Evolutionary conservation across 2,329 filamentous ascomycete genomes (phyloP).

Genomic region (Didymella lethalis): DNA sequence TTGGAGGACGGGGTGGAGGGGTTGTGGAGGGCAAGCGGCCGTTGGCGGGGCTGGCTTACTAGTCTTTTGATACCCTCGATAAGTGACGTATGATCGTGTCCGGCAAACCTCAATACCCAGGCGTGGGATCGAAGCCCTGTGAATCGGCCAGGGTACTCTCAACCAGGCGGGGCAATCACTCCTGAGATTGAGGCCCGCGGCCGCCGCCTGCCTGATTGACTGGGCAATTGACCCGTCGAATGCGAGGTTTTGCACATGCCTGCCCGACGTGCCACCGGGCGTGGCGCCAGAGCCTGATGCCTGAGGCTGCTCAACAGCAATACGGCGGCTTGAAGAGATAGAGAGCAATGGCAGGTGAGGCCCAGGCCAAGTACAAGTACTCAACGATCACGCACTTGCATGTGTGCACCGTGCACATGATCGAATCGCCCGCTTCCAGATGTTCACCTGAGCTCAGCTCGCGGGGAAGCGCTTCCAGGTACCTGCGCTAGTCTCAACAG

Average conservation of each 20-base stretch:
- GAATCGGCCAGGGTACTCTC: constrained; percentile 13
- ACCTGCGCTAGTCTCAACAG: constrained; percentile 18
- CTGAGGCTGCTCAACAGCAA: constrained; percentile 15
- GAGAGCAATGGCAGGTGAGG: constrained; percentile 4
- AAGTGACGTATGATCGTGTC: constrained; percentile 23
- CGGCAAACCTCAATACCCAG: constrained; percentile 5
- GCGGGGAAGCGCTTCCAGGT: constrained; percentile 3
- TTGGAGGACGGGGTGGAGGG: constrained; percentile 12
- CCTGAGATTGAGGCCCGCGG: constrained; percentile 7
- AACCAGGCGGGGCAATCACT: constrained; percentile 7
- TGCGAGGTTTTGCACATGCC: constrained; percentile 1
- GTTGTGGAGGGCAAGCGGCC: constrained; percentile 12
- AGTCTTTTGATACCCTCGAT: constrained; percentile 16
- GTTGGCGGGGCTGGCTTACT: constrained; percentile 14
- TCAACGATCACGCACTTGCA: constrained; percentile 7
- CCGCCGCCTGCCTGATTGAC: constrained; percentile 4
- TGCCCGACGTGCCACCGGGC: constrained; percentile 9
- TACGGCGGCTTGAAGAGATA: constrained; percentile 8
- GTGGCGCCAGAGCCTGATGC: constrained; percentile 7
- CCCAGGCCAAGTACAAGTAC: constrained; percentile 20
- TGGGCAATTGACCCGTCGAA: constrained; percentile 8
- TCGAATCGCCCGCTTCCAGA: constrained; percentile 7
- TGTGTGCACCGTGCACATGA: constrained; percentile 21
- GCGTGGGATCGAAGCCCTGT: constrained; percentile 3
- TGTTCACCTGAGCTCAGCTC: constrained; percentile 17